These are phyloP conservation scores for Cercospora citrullina DNA, from an alignment of 2,329 filamentous ascomycete genomes.

Conservation along the genomic window DNA sequence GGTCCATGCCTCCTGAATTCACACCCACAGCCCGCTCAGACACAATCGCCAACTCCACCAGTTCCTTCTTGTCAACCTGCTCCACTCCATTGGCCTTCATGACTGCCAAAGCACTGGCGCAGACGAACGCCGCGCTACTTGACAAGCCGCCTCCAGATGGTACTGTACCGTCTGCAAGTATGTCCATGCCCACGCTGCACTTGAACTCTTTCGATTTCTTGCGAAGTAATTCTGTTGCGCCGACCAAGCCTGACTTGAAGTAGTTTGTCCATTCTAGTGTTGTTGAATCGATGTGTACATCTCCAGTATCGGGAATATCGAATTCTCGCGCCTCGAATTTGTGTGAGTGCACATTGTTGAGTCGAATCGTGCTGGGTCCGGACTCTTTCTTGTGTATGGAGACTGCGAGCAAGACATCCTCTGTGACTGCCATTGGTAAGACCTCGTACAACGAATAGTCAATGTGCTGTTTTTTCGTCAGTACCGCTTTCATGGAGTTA, in stretches of 20 bases:
- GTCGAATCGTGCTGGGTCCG: constrained; percentile 65
- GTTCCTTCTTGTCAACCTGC: constrained; percentile 81
- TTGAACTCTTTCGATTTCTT: constrained; percentile 63
- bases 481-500: not conserved
- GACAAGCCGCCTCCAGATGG: constrained; percentile 89
- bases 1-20: constrained; percentile 98
- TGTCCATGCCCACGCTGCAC: constrained; percentile 74
- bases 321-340: constrained; percentile 79
- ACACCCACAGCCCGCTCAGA: constrained; percentile 93
- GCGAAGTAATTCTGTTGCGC: constrained; percentile 74
- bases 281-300: constrained; percentile 72
- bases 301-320: constrained; percentile 60
- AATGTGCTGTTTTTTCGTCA: constrained; percentile 63
- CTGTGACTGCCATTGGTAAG: constrained; percentile 90
- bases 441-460: constrained; percentile 98
- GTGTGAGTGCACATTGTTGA: constrained; percentile 73
- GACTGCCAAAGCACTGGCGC: constrained; percentile 82
- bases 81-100: constrained; percentile 80
- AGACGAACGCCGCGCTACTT: constrained; percentile 92
- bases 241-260: constrained; percentile 87
- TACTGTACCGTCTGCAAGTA: constrained; percentile 88
- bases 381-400: constrained; percentile 54
- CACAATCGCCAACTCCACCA: constrained; percentile 90
- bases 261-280: constrained; percentile 97
- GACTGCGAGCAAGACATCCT: constrained; percentile 87